phyloP scores from a whole-genome alignment of 1,284 basidiomycete genomes.

The Pyrrhoderma noxium region DNA sequence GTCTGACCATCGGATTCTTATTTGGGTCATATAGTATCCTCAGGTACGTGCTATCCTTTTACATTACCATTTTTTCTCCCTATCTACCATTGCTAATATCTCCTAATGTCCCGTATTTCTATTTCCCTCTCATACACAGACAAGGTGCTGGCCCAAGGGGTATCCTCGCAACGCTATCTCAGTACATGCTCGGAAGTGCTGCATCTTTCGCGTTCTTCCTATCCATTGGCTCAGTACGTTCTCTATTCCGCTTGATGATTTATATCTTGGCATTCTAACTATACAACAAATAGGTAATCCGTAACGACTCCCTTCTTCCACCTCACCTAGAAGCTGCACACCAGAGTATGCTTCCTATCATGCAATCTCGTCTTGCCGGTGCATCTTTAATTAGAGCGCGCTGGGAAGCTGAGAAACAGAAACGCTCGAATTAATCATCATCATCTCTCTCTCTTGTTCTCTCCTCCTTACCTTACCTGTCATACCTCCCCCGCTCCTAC shows the following conservation, averaged over 20 bases:
- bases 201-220: constrained; percentile 85
- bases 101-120: too few relatives aligned
- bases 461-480: background rate
- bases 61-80: background rate
- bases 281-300: constrained; percentile 62
- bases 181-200: constrained; percentile 90
- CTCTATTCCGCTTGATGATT: constrained; percentile 1
- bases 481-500: too few relatives aligned
- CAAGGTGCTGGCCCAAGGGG: constrained; percentile 85
- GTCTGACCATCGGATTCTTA: constrained; percentile 92
- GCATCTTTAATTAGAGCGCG: constrained; percentile 56
- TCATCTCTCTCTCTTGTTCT: background rate
- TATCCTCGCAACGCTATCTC: constrained; percentile 78
- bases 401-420: constrained; percentile 58
- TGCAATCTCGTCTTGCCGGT: constrained; percentile 61
- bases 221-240: constrained; percentile 69
- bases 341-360: constrained; percentile 44
- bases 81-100: too few relatives aligned
- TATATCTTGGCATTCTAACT: background rate
- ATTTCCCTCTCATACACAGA: constrained; percentile 39
- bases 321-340: constrained; percentile 56
- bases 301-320: constrained; percentile 54
- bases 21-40: constrained; percentile 89
- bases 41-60: constrained; percentile 43
- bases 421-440: constrained; percentile 14